Evolutionary conservation across 1,284 basidiomycete genomes (phyloP), one percentile per base, ranked within the genome.

Genomic region (Rhodofomes roseus): DNA sequence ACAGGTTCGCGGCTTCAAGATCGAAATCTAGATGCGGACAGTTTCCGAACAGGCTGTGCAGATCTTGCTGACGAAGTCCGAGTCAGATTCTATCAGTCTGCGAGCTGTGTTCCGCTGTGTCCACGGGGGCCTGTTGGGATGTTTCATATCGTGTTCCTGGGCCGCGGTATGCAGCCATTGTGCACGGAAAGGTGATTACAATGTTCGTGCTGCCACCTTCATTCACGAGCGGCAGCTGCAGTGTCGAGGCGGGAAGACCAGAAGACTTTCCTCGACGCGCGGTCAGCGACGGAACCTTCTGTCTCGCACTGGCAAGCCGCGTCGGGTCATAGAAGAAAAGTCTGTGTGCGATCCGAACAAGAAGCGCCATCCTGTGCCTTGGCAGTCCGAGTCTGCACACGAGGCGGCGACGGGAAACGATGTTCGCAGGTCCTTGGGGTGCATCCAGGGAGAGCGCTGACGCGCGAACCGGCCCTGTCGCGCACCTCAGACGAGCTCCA

Each of bases 201-300:
- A 52, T 52, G 50, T 52, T 52, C n/a, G 8, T 34, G n/a, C 34
- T 52, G 50, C 50, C 50, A 52, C 50, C 50, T 52, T 12, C 50
- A 48, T 52, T 34, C 50, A 25, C 50, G 29, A 31, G 34, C 12
- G 18, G 48, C 20, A 31, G 50, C 22, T 37, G 22, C 31, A 52
- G 18, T 48, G 23, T 14, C 46, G 6, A 6, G 1, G 1, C 4
- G 14, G 23, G 50, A 52, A 52, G 31, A 29, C 18, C 1, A 37
- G 16, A 34, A 52, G 50, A 12, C 12, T 22, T 16, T 18, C 2
- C 27, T 34, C 11, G 50, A 34, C 31, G 29, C 9, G 31, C 34
- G n/a, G 16, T 34, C 31, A 52, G 20, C 5, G 27, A 51, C 29
- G 50, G 31, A 36, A 51, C 18, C 11, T 52, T 52, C 46, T 18